phyloP scores from a whole-genome alignment of 208 protist genomes.

The Leishmania guyanensis region DNA sequence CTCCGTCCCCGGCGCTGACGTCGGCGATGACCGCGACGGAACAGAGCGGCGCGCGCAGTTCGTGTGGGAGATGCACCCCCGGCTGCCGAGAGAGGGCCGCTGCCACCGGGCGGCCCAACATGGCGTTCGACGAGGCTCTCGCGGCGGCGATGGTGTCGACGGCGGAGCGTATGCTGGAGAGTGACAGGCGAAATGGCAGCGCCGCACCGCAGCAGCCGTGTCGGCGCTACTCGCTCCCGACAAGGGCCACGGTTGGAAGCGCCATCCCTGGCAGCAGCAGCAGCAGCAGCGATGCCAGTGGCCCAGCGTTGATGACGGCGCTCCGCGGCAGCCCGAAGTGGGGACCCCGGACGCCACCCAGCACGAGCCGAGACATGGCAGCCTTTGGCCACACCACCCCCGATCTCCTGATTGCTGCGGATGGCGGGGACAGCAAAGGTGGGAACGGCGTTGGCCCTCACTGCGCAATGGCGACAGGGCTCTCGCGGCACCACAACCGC shows the following conservation, averaged over 20 bases:
- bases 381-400: background rate
- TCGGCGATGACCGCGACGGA: too few relatives aligned
- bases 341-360: background rate
- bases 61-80: background rate
- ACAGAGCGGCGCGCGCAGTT: background rate
- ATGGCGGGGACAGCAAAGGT: background rate
- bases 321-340: background rate
- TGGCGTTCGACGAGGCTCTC: conserved; percentile 32
- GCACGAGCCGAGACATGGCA: background rate
- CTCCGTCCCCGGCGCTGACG: background rate
- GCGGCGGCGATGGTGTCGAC: conserved; percentile 53
- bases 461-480: background rate
- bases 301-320: background rate
- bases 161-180: conserved; percentile 26
- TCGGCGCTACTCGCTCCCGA: background rate
- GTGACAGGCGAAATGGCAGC: conserved; percentile 10
- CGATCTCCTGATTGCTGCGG: background rate
- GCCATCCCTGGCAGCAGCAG: background rate
- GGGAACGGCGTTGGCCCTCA: background rate
- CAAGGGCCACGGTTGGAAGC: background rate
- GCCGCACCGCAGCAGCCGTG: background rate
- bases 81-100: background rate
- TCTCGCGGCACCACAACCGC: background rate
- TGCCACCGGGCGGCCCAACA: background rate
- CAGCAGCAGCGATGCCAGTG: background rate